Base-by-base conservation (phyloP, 495 filamentous ascomycete genomes). In the Aspergillus ellipticus region DNA sequence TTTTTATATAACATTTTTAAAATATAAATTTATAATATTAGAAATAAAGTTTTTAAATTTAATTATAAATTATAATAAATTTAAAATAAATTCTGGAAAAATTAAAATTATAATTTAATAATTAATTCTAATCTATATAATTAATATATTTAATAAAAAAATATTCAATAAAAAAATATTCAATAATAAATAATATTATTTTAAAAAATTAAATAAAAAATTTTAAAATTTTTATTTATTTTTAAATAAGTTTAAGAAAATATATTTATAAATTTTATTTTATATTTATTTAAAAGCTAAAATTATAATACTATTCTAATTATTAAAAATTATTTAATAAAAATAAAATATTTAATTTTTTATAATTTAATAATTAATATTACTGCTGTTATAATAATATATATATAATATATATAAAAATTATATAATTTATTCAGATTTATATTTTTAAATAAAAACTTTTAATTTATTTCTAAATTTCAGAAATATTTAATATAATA, bases 1-100 rank as follows among this genome's bases (percentile, higher is more conserved):
- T 42, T 21, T 24, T 42, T 53, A 42, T 43, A 53, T 53, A 37
- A 22, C 39, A 50, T 33, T 31, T 11, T 31, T 28, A 49, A 29
- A 26, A 24, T 49, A 3, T 28, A 4, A 19, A 49, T 29, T 28
- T 28, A 49, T 49, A 19, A 24, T 42, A 53, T 21, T 2, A 42
- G 17, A 49, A 33, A 49, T 11, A 33, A 16, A 49, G 31, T 6
- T 17, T 33, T 49, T 49, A 35, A 33, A 16, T 33, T n/a, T 43
- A 2, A 19, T 19, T 19, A 43, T 43, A 17, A n/a, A 9, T 15
- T 28, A 28, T 28, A 15, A 26, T 9, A 11, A 22, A 47, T 47
- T 22, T 6, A 22, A 10, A 15, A 15, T 21, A 47, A 10, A 47
- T 22, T 22, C 39, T 42, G 11, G 39, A 42, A 4, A 43, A 43